Base-by-base conservation (phyloP, 116 monocot genomes). In the Cymodocea nodosa region DNA sequence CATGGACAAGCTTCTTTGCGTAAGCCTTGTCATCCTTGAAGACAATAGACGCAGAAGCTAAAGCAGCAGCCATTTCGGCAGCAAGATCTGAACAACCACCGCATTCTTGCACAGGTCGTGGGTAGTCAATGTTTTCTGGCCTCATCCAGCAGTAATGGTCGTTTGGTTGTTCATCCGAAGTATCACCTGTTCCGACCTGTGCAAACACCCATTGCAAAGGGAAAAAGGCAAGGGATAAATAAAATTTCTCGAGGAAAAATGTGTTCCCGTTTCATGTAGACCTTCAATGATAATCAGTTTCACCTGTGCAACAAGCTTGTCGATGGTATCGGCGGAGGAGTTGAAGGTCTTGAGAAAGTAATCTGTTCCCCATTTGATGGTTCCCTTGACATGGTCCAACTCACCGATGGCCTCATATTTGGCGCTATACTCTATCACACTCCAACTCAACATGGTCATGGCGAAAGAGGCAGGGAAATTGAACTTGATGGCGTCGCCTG, bases 131-230 rank as follows among this genome's bases (percentile, higher is more conserved):
- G 58, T 85, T 77, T 67, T 94, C 94, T 0, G 94, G 90, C 63
- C 90, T 76, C 87, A 83, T 85, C 94, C 94, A 94, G 62, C 94
- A 94, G 68, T 87, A 90, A 23, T 90, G 90, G 69, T 94, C 94
- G 20, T 94, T 94, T 0, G 95, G 87, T 7, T 59, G 78, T 44
- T 81, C 15, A 14, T 82, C 91, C 13, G 68, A 72, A 5, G 85
- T 76, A 57, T 70, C 64, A 14, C 75, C 75, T 34, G 16, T 19
- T 67, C 67, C 67, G 18, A 67, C 67, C 53, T 67, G 67, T 15
- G 34, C 6, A 19, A 30, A 7, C 7, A 30, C 30, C 30, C 30
- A 44, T 44, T 44, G 44, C 30, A 30, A 30, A 30, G 30, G 30
- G 30, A 1, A 30, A 30, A 30, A 30, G 30, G 30, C 30, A 30